Evolutionary conservation across 2,329 filamentous ascomycete genomes (phyloP).

Genomic region (Clonostachys sp.): DNA sequence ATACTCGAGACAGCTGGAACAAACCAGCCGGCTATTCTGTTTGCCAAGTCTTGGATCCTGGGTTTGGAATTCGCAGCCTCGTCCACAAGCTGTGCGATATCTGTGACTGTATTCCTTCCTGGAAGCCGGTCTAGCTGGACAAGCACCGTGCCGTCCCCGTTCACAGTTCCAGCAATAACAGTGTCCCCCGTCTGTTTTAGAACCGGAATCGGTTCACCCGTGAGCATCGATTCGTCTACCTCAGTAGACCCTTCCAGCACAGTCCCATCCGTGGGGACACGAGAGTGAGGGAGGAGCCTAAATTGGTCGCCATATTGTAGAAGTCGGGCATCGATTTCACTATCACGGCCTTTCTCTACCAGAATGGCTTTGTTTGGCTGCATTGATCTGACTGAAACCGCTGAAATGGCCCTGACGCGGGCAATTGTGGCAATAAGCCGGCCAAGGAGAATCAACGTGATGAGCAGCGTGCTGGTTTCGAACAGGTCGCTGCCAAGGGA

Average conservation of each 20-base stretch:
- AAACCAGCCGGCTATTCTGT: constrained; percentile 63
- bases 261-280: constrained; percentile 65
- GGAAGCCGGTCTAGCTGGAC: constrained; percentile 57
- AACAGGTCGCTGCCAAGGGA: constrained; percentile 42
- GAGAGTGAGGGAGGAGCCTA: constrained; percentile 53
- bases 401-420: constrained; percentile 48
- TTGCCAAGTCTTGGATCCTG: constrained; percentile 62
- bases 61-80: constrained; percentile 66
- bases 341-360: constrained; percentile 25
- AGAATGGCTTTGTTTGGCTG: constrained; percentile 54
- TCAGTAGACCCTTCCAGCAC: constrained; percentile 60
- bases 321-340: constrained; percentile 59
- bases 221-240: constrained; percentile 74
- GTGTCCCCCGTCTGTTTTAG: constrained; percentile 46
- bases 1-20: constrained; percentile 60
- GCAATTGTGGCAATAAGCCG: constrained; percentile 45
- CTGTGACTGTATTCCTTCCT: constrained; percentile 66
- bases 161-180: constrained; percentile 67
- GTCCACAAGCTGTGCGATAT: constrained; percentile 67
- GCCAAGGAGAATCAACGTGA: constrained; percentile 56
- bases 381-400: constrained; percentile 51
- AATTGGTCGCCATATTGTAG: constrained; percentile 70
- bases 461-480: constrained; percentile 55
- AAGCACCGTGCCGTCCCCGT: constrained; percentile 57
- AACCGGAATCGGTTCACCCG: constrained; percentile 62